Evolutionary conservation across 2,329 filamentous ascomycete genomes (phyloP).

Genomic region (Raffaelea albimanens): DNA sequence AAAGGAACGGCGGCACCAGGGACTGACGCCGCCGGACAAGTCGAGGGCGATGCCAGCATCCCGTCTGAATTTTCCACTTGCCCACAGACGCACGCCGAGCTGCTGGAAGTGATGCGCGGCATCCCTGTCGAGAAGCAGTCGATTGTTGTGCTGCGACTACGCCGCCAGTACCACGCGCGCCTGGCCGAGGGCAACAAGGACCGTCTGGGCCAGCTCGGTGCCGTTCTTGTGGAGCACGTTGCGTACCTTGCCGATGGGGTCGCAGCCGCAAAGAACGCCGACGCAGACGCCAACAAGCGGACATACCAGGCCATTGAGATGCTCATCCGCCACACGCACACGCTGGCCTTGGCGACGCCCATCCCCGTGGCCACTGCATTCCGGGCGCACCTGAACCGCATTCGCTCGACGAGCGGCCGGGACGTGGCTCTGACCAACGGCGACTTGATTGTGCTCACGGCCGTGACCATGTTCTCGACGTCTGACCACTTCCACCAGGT

Average conservation of each 20-base stretch:
- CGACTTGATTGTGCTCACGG: slow-evolving; percentile 76
- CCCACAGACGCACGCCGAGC: slow-evolving; percentile 65
- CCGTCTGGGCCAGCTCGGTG: slow-evolving; percentile 61
- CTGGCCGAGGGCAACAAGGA: slow-evolving; percentile 77
- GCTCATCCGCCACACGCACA: slow-evolving; percentile 83
- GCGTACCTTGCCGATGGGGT: slow-evolving; percentile 35
- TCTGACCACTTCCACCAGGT: slow-evolving; percentile 97
- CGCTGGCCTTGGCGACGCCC: slow-evolving; percentile 77
- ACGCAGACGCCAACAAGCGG: background rate
- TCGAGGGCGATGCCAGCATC: slow-evolving; percentile 43
- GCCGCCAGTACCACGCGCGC: slow-evolving; percentile 85
- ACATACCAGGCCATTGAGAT: slow-evolving; percentile 43
- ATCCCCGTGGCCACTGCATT: slow-evolving; percentile 70
- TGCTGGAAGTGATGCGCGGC: slow-evolving; percentile 56
- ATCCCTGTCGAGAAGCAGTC: slow-evolving; percentile 59
- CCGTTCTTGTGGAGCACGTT: slow-evolving; percentile 55
- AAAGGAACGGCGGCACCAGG: slow-evolving; percentile 29
- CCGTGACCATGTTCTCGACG: slow-evolving; percentile 81
- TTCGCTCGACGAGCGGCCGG: slow-evolving; percentile 29
- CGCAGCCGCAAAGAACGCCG: slow-evolving; percentile 22
- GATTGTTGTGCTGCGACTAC: slow-evolving; percentile 76
- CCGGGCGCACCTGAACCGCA: slow-evolving; percentile 58
- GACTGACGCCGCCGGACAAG: slow-evolving; percentile 22
- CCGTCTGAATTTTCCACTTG: slow-evolving; percentile 81
- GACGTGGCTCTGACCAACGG: slow-evolving; percentile 49